Base-by-base conservation (phyloP, 2,329 filamentous ascomycete species). In the Trichothecium roseum region DNA sequence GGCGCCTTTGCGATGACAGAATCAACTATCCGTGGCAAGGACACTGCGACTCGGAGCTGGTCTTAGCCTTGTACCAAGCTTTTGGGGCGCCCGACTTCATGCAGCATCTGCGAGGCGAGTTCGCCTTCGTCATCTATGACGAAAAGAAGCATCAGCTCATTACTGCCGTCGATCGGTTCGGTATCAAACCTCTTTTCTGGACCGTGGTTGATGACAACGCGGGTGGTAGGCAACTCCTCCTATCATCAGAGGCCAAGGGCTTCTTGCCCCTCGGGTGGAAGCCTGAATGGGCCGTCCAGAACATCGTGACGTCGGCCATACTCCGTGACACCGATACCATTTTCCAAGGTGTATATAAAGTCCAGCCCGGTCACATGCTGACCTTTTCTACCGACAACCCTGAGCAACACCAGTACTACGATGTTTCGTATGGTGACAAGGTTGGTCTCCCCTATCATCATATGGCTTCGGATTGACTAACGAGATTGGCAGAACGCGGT, bases 101-200 rank as follows among this genome's bases (percentile, higher is more conserved):
- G 7, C 44, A 51, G 15, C 57, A 69, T 37, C 52, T 75, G 4
- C 58, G 69, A 5, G 71, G 71, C 15, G 72, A 76, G 43, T 75
- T 74, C 42, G 59, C 69, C 2, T 55, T 73, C 13, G 62, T 69
- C 10, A 45, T 75, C 1, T 71, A 64, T 37, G 70, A 76, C 41
- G 57, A 37, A 3, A 22, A 33, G 3, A 31, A 59, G 12, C 51
- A 55, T 12, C 39, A 56, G 0, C 53, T 73, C 28, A 49, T 75
- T 27, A 68, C 63, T 0, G 69, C 57, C 2, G 51, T 69, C 14
- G 72, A 77, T 45, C 61, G 71, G 1, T 74, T 64, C 46, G 72
- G 72, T 4, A 68, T 76, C 45, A 76, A 76, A 47, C 69, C 71
- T 3, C 55, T 76, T 14, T 67, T 69, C 38, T 74, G 63, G 52